Evolutionary conservation across 2,329 filamentous ascomycete genomes (phyloP), one percentile per base, ranked within the genome.

Genomic region (Aspergillus nomiae): DNA sequence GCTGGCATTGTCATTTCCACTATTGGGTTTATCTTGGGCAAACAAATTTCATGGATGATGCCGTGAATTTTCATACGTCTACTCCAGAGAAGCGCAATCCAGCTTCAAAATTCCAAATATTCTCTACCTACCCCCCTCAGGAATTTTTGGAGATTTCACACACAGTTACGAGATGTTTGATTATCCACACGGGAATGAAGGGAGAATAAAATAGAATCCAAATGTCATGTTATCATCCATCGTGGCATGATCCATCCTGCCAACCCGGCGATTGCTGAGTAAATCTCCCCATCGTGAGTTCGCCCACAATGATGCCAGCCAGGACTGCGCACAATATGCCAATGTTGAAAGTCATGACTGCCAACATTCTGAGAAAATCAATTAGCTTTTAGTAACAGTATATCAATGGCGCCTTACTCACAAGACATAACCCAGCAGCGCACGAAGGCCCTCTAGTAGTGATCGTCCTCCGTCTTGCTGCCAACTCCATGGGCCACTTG

Each of bases 301-400:
- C 66, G 2, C 61, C 61, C 1, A 61, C 45, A 2, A 65, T 4
- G 19, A 67, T 60, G 6, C 63, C 66, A 7, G 11, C 53, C 11
- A 68, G 45, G 11, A 68, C 59, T 19, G 63, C 57, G 45, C 55
- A 57, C 6, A 67, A 59, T 1, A 67, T 36, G 3, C 66, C 65
- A 1, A 61, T 32, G 26, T 67, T 68, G 32, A 64, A 63, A 9
- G 63, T 64, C 66, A 68, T 68, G 5, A 68, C 59, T 0, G 63
- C 61, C 16, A 68, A 26, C 66, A 68, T 67, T 14, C 66, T 67
- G 21, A 2, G 24, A 41, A 24, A 21, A 14, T 2, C 32, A 32
- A 26, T 10, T n/a, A 24, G n/a, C 1, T 28, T 30, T 34, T 54
- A 8, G 2, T 1, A 26, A 19, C 3, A 38, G 16, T 10, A 26